Evolutionary conservation across 306 rosid genomes (phyloP), one percentile per base, ranked within the genome.

Genomic region (Fragaria ananassa): DNA sequence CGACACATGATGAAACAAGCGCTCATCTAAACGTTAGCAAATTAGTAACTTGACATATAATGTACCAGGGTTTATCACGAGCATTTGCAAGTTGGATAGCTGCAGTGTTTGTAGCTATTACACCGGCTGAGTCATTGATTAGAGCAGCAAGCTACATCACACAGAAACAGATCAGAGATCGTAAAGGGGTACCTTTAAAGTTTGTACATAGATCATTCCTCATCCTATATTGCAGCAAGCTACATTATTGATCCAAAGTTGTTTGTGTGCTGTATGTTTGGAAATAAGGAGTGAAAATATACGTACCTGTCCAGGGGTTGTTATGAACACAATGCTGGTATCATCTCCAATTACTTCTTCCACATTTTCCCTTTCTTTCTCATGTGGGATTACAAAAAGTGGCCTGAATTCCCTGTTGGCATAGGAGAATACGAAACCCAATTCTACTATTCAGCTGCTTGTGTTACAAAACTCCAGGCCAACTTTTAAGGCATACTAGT

Each of bases 241-340:
- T 31, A 31, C 35, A 31, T 62, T 29, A 4, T 62, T 18, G 58
- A 51, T 17, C 68, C 44, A 29, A 49, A 70, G 21, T 49, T 17
- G 6, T 29, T 0, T 0, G 3, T 34, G 6, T 10, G 25, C 19
- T 70, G 9, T 68, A 21, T 70, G 21, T 14, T 25, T 6, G 27
- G 67, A 23, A 18, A 41, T 1, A 7, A 47, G 18, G n/a, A 51
- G 51, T 25, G 18, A 27, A 64, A 23, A 41, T 64, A 54, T 25
- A 10, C 31, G 54, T 74, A 94, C 98, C 98, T 91, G 96, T 60
- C 95, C 98, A 4, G 98, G 98, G 54, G 97, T 94, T 70, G 98
- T 89, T 71, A 91, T 87, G 87, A 94, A 88, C 83, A 94, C 80
- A 41, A 94, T 86, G 76, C 90, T 84, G 47, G 93, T 85, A n/a